Base-by-base conservation (phyloP, 2,329 filamentous ascomycete species). In the Lachnellula subtilissima region DNA sequence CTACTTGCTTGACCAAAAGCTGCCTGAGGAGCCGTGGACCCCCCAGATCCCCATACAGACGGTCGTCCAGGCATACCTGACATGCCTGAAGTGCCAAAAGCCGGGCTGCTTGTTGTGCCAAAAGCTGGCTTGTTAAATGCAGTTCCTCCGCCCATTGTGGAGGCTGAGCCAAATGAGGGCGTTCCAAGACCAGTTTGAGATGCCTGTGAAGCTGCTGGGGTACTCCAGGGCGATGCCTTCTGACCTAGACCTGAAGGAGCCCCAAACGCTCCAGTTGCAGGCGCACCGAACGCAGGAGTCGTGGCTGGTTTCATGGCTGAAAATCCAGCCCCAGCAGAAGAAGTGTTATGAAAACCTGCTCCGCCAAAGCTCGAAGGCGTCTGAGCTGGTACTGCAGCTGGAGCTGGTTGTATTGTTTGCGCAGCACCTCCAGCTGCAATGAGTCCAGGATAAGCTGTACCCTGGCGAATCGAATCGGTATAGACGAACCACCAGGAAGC, bases 401-500 rank as follows among this genome's bases (percentile, higher is more conserved):
- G 37, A 45, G 61, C 37, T 39, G 48, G 19, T 42, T 65, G 67
- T 25, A 64, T 61, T 62, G 54, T 66, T 50, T 61, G 55, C 39
- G 40, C n/a, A 37, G 58, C 46, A 17, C 52, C 62, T 39, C 59
- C 64, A 35, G 75, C 75, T 46, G 73, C 75, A 42, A 79, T 75
- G 61, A 97, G 76, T 4, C 88, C 89, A 42, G 87, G 81, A 70
- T 91, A 97, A 0, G 83, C 82, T 6, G 83, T 84, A 3, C 86
- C 86, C 64, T 86, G 78, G 57, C 86, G 83, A 59, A 99, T 85
- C 2, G 93, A 91, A 43, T 95, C 91, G 37, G 88, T 84, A 73
- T 97, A 97, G 19, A 97, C 82, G 45, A 97, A 74, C 90, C 93
- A 97, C 91, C 93, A 99, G 12, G 85, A 81, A 47, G 84, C 85